Base-by-base conservation (phyloP, 306 rosid genomes). In the Castanea crenata region DNA sequence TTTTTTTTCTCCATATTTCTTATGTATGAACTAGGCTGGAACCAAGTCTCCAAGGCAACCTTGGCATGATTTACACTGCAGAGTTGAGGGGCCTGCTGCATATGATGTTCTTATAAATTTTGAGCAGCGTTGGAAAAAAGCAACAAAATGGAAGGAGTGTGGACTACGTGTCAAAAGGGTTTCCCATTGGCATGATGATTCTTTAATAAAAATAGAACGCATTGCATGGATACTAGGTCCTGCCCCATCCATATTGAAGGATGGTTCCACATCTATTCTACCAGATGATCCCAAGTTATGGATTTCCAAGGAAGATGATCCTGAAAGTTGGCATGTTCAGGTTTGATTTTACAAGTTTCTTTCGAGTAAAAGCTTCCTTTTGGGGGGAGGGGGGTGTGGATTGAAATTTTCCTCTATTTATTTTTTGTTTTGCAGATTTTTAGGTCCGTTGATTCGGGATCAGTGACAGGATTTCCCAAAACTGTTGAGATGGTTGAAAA, bases 241-340 rank as follows among this genome's bases (percentile, higher is more conserved):
- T 85, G 6, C 80, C 8, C 0, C 41, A 23, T 73, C 72, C 23
- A 1, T 31, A 46, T 64, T 78, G 51, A 74, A 35, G 73, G 81
- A 86, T 3, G 57, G 55, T 10, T 8, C 63, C 9, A 91, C 91
- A 29, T 1, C 4, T 71, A 82, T 95, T 88, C 96, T 93, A 0
- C 86, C 70, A 69, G 96, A 95, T 15, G 93, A 93, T 55, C 82
- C 91, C 32, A 6, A 0, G 41, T 73, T 90, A 78, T 88, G 87
- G 85, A 89, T 91, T 79, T 75, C 87, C 6, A 29, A 13, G 1
- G 98, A 93, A 85, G 79, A 84, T 41, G 92, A 91, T 86, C 90
- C 91, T 44, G 96, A 91, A 87, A 82, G 81, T 87, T 93, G 99
- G 98, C 97, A 93, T 83, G 94, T 93, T 85, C 99, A 95, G 99